Conservation (phyloP, 306 rosid species). For the Quercus agrifolia region DNA sequence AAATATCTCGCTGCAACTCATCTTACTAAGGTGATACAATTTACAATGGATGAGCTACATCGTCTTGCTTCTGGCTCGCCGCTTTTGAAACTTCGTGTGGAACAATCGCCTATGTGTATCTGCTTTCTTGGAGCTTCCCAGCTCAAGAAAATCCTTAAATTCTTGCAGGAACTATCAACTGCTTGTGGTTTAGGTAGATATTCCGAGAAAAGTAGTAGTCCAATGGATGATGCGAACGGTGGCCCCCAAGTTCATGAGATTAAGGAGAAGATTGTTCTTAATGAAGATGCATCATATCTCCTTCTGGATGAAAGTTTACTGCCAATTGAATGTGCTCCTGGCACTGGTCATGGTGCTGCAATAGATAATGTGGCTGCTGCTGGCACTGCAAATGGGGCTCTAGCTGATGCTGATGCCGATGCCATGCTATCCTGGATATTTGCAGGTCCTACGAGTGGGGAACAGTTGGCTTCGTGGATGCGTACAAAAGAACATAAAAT, state of each 20-base stretch:
- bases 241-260: constrained; percentile 46
- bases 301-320: constrained; percentile 69
- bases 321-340: constrained; percentile 37
- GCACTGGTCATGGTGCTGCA: constrained; percentile 32
- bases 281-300: constrained; percentile 72
- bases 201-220: constrained; percentile 55
- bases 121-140: constrained; percentile 84
- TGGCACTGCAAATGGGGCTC: constrained; percentile 44
- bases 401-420: constrained; percentile 33
- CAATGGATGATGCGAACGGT: constrained; percentile 42
- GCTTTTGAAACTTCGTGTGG: constrained; percentile 69
- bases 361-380: constrained; percentile 39
- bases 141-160: constrained; percentile 79
- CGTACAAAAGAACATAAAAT: constrained; percentile 64
- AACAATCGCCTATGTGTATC: constrained; percentile 78
- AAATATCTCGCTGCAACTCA: constrained; percentile 84
- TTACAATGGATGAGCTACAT: constrained; percentile 75
- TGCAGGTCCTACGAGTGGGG: constrained; percentile 64
- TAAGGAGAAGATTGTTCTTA: constrained; percentile 74
- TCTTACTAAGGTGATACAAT: constrained; percentile 78
- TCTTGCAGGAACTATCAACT: constrained; percentile 80
- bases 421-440: constrained; percentile 76
- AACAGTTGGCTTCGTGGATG: constrained; percentile 75
- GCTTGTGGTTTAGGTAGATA: constrained; percentile 76
- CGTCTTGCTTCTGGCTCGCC: constrained; percentile 66